Base-by-base conservation (phyloP, 208 protist genomes). In the Zelonia costaricensis region DNA sequence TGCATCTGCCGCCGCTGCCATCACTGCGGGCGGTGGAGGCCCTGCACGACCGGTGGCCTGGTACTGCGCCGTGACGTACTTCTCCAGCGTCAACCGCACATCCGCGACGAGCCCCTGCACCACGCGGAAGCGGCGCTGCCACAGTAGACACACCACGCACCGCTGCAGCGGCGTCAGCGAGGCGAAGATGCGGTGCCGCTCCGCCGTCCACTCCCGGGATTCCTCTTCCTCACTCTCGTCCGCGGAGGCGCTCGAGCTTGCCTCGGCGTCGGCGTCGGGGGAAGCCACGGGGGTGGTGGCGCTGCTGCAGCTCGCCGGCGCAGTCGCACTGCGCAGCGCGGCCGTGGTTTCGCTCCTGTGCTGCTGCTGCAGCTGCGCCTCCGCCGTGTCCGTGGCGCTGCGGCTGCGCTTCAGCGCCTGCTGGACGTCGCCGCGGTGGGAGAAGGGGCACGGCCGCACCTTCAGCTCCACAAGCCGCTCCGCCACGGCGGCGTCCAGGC, bases 81-180 rank as follows among this genome's bases (percentile, higher is more conserved):
- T 53, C 56, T 76, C 68, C 57, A 83, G 27, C 33, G 38, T 40
- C 10, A 67, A 44, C 12, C 78, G 77, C 43, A 88, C 76, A 55
- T 93, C 77, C 49, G 60, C 70, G 8, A 91, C 36, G 7, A 93
- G 27, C 5, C 67, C 63, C 30, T 76, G 73, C 4, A 74, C 78
- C 13, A 87, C 55, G 15, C 20, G 25, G 31, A 79, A 69, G 18
- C 18, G 48, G 8, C 72, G 69, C 65, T 93, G 87, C 87, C 87
- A 93, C 31, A 93, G 43, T 33, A 93, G 42, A 57, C 80, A 86
- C 46, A 74, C 76, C 8, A 87, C 76, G 46, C 74, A 86, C 18
- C 76, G 72, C 69, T 93, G 87, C 46, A 89, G 60, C n/a, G 71
- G 69, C 16, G 80, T 82, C 16, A 93, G 56, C 9, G 49, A 54